phyloP scores from a whole-genome alignment of 1,284 basidiomycete genomes.

The Cryptococcus neoformans region DNA sequence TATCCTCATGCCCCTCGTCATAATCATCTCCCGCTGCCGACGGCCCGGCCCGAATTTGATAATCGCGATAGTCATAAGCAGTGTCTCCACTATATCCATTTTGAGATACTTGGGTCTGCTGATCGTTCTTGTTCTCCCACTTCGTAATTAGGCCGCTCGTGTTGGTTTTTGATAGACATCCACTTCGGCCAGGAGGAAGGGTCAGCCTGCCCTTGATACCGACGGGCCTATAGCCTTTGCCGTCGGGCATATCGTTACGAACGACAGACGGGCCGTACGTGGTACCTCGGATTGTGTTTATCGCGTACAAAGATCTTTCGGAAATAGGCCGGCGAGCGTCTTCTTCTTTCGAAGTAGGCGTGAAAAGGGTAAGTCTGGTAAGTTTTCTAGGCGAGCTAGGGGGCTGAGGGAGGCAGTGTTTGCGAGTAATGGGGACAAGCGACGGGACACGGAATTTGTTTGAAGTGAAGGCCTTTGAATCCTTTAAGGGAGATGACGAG shows the following conservation, averaged over 20 bases:
- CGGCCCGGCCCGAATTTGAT: background rate
- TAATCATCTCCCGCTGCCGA: background rate
- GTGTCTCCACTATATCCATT: no score
- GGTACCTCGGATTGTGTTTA: background rate
- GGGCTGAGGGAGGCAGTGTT: background rate
- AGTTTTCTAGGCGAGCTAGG: background rate
- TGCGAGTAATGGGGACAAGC: background rate
- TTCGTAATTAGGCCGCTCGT: background rate
- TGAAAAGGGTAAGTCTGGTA: constrained; percentile 1
- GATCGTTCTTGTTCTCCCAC: background rate
- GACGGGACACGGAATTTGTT: background rate
- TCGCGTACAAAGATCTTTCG: background rate
- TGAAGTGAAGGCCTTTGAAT: background rate
- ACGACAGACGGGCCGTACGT: background rate
- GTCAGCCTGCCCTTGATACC: background rate
- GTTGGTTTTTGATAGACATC: background rate
- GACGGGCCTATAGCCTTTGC: background rate
- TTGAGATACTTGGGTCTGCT: no score
- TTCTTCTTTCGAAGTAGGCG: background rate
- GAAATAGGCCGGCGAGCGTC: background rate
- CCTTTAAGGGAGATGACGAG: background rate
- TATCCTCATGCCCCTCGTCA: background rate
- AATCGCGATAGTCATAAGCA: no score
- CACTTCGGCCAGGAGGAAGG: background rate
- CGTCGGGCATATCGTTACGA: background rate